Evolutionary conservation across 176 grass and related monocot genomes (phyloP), one percentile per base, ranked within the genome.

Genomic region (Eragrostis curvula): DNA sequence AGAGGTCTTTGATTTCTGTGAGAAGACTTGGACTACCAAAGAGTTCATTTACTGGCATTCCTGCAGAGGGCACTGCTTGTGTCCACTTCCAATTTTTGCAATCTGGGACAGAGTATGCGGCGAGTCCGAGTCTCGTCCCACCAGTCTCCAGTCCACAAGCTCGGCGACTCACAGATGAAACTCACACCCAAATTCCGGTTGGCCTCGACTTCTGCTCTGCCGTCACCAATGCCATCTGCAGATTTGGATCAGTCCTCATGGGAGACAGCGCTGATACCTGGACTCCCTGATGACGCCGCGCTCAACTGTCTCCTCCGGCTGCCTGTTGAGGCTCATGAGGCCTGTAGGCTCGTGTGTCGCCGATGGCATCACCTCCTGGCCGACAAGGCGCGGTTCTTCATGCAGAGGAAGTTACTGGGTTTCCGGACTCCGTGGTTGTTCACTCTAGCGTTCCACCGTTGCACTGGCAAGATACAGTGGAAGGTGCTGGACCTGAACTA

Each of bases 401-500:
- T 60, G 25, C 92, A 90, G 3, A 79, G 93, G 9, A 83, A 74
- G 27, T 57, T 25, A 3, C 88, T 99, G 47, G 93, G 88, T 14
- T 81, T 96, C 49, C 72, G 74, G 16, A 64, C 87, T 0, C 96
- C 96, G 0, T 96, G 78, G 83, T 29, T 99, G 42, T 96, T 94
- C 82, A 99, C 93, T 1, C 81, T 99, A 12, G 96, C 96, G 1
- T 99, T 93, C 87, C 96, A 99, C 78, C 84, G 93, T 23, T 99
- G 96, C 87, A 96, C 93, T 8, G 96, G 96, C 16, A 94, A 96
- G 80, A 99, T 99, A 20, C 90, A 99, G 43, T 99, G 96, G 96
- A 88, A 91, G 76, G 96, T 96, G 48, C 87, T 99, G 9, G 96
- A 99, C 78, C 89, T 99, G 2, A 70, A 60, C 53, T 57, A 83